phyloP scores from a whole-genome alignment of 1,139 yeast species.

The Scheffersomyces titani region DNA sequence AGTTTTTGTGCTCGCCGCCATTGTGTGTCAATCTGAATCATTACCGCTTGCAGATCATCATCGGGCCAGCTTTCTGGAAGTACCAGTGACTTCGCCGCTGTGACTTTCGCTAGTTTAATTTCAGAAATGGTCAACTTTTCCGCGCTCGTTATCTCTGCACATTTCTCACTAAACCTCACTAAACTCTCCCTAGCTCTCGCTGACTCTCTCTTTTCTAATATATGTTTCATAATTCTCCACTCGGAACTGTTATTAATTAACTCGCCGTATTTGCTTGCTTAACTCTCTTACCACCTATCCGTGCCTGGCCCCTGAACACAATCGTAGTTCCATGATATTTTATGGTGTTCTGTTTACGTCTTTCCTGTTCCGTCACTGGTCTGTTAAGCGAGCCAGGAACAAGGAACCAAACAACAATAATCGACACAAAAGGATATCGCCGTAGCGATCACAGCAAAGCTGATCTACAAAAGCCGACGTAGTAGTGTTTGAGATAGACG shows the following conservation, averaged over 20 bases:
- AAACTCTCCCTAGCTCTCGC: neutral
- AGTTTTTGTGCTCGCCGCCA: neutral
- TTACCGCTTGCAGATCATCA: neutral
- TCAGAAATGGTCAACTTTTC: neutral
- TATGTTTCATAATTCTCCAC: neutral
- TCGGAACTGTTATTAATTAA: neutral
- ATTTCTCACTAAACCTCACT: neutral
- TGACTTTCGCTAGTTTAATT: neutral
- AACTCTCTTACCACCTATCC: neutral
- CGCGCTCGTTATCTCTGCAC: neutral
- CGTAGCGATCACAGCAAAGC: neutral
- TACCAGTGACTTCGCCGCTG: neutral
- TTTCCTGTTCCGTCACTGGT: neutral
- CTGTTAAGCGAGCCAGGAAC: neutral
- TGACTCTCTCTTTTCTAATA: neutral
- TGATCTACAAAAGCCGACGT: neutral
- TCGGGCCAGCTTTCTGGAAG: neutral
- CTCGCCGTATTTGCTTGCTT: neutral
- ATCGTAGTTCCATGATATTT: neutral
- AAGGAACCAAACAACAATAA: neutral
- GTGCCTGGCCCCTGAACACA: neutral
- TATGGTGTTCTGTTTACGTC: neutral
- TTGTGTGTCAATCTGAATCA: neutral
- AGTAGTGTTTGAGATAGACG: neutral
- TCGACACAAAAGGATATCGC: neutral